These are phyloP conservation scores for Penicillium verhagenii DNA, from an alignment of 495 filamentous ascomycete genomes.

Conservation along the genomic window DNA sequence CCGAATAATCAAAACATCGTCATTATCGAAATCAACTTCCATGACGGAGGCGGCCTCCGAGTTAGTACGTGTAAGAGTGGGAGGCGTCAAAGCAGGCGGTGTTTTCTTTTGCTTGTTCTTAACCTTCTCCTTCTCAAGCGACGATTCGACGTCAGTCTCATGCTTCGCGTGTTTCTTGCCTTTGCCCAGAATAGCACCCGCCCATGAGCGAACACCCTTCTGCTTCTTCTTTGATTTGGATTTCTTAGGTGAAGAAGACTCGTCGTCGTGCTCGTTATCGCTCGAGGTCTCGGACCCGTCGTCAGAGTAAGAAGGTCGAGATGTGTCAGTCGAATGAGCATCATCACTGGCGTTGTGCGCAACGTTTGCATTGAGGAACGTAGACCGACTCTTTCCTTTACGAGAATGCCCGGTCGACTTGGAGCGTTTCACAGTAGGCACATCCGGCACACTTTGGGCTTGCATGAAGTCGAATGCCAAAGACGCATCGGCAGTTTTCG, in stretches of 20 bases:
- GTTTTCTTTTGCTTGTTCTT: slow-evolving; percentile 11
- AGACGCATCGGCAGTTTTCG: slow-evolving; percentile 54
- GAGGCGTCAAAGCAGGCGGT: slow-evolving; percentile 35
- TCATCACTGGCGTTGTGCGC: slow-evolving; percentile 23
- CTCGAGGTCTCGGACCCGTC: slow-evolving; percentile 32
- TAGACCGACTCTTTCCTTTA: slow-evolving; percentile 35
- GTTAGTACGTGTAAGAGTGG: slow-evolving; percentile 42
- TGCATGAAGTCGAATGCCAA: slow-evolving; percentile 35
- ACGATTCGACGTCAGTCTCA: slow-evolving; percentile 17
- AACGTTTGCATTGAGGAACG: slow-evolving; percentile 27
- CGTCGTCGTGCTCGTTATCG: slow-evolving; percentile 21
- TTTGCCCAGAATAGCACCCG: slow-evolving; percentile 73
- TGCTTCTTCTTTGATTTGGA: slow-evolving; percentile 64
- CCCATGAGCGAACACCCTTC: slow-evolving; percentile 80
- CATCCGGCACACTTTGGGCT: slow-evolving; percentile 11
- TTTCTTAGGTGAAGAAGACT: slow-evolving; percentile 25
- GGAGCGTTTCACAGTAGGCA: slow-evolving; percentile 32
- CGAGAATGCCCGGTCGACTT: slow-evolving; percentile 39
- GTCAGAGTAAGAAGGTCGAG: slow-evolving; percentile 33
- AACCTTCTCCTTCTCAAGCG: slow-evolving; percentile 14
- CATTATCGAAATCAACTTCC: slow-evolving; percentile 55
- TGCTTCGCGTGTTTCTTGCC: slow-evolving; percentile 41
- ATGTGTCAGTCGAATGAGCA: slow-evolving; percentile 25
- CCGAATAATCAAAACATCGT: slow-evolving; percentile 50
- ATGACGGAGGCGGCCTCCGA: slow-evolving; percentile 41